Percentiles rank a stretch among this genome's conserved stretches.
Evolutionary conservation across 169 alveolate genomes (phyloP).

Genomic region (Ichthyophthirius multifiliis): DNA sequence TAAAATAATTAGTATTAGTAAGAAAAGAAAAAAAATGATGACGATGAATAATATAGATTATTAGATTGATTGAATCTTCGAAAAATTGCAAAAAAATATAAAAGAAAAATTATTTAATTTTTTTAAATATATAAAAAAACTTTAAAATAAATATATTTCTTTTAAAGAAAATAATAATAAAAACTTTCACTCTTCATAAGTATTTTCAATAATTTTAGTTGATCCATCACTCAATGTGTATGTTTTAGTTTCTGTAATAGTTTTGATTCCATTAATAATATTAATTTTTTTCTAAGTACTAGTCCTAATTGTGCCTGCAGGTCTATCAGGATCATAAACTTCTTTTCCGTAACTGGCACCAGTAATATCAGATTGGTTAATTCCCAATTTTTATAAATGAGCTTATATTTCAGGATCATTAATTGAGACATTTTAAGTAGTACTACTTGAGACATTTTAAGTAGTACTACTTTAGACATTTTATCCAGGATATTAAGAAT

Average conservation of each 20-base stretch:
- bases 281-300: not conserved
- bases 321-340: not conserved
- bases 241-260: conserved; percentile 22
- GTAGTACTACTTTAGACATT: not conserved
- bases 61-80: no score
- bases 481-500: not conserved
- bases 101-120: not conserved
- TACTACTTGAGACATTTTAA: not conserved
- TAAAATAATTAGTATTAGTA: no score
- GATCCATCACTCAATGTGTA: conserved; percentile 40
- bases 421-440: not conserved
- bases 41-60: no score
- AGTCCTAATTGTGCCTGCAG: not conserved
- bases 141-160: no score
- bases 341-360: not conserved
- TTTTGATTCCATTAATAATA: not conserved
- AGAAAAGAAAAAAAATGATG: no score
- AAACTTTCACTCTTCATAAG: not conserved
- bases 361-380: not conserved
- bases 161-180: no score
- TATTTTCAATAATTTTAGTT: conserved; percentile 6
- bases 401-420: not conserved
- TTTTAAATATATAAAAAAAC: no score
- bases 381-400: not conserved
- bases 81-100: no score